Percentiles rank a stretch among this genome's conserved stretches.
These are phyloP conservation scores for Metrosideros polymorpha DNA, from an alignment of 441 rosid species.

Conservation along the genomic window DNA sequence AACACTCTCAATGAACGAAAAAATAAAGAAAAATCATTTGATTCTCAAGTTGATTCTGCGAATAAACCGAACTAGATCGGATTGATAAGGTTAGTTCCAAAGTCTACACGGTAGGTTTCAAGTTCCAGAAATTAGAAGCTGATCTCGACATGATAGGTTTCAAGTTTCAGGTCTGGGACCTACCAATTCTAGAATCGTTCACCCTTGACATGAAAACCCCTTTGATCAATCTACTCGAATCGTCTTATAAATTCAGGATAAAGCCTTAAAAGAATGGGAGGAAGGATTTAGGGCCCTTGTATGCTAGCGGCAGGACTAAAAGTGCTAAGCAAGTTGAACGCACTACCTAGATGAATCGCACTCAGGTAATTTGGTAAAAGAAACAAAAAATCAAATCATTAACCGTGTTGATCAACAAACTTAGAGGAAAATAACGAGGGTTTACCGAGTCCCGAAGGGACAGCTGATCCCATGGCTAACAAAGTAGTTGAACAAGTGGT, in stretches of 20 bases:
- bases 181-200: not conserved
- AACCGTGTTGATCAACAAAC: not conserved
- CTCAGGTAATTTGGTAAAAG: not conserved
- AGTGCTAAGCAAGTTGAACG: not conserved
- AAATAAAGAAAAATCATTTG: not conserved
- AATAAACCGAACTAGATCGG: not conserved
- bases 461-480: not conserved
- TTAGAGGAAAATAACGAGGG: fast-evolving
- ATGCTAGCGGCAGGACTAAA: not conserved
- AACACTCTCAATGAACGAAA: not conserved
- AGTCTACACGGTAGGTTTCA: fast-evolving
- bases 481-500: not conserved
- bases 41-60: not conserved
- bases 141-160: not conserved
- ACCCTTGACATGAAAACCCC: not conserved
- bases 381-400: not conserved
- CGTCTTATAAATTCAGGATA: not conserved
- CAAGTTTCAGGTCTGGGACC: no score
- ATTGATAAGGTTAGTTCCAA: not conserved
- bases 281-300: not conserved
- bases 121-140: not conserved
- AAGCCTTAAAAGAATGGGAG: not conserved
- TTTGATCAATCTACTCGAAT: not conserved
- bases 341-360: not conserved
- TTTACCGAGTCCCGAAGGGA: not conserved